These are phyloP conservation scores for Auricularia sp. DNA, from an alignment of 768 basidiomycete genomes.

Conservation along the genomic window DNA sequence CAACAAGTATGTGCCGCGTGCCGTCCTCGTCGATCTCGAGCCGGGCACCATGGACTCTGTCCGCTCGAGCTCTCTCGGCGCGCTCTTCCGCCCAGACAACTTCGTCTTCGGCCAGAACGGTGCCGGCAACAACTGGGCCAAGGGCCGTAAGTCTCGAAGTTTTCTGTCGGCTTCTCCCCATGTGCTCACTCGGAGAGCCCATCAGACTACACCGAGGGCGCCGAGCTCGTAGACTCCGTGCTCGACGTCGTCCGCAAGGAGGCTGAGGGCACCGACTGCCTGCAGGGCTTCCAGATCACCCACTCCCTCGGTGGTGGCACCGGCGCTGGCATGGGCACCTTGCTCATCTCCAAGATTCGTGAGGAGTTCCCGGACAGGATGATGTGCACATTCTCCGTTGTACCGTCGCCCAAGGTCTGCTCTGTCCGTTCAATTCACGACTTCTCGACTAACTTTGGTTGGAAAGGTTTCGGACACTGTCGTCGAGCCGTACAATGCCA, in stretches of 20 bases:
- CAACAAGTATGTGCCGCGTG: constrained; percentile 97
- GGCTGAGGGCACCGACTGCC: constrained; percentile 93
- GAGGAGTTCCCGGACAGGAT: constrained; percentile 99
- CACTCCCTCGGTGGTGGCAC: constrained; percentile 99
- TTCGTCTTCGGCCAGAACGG: constrained; percentile 97
- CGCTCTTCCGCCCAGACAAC: constrained; percentile 95
- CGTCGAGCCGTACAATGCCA: constrained; percentile 99
- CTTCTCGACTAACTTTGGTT: background rate
- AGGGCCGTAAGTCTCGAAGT: constrained; percentile 71
- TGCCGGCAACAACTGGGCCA: constrained; percentile 99
- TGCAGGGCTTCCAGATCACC: constrained; percentile 99
- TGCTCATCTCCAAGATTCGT: constrained; percentile 96
- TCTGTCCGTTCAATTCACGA: background rate
- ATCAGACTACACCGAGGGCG: constrained; percentile 85
- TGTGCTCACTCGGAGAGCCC: constrained; percentile 12
- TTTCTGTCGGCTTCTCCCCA: constrained; percentile 4
- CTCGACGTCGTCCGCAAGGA: constrained; percentile 98
- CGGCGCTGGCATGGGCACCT: constrained; percentile 99
- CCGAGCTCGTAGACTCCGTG: constrained; percentile 96
- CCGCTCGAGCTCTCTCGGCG: constrained; percentile 80
- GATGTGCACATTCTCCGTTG: constrained; percentile 99
- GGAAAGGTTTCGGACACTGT: constrained; percentile 83
- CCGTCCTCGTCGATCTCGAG: constrained; percentile 94
- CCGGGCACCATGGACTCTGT: constrained; percentile 95
- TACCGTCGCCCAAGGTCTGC: constrained; percentile 79